Percentiles rank a stretch among this genome's conserved stretches.
These are phyloP conservation scores for Odontarrhena argentea DNA, from an alignment of 345 rosid species.

Conservation along the genomic window DNA sequence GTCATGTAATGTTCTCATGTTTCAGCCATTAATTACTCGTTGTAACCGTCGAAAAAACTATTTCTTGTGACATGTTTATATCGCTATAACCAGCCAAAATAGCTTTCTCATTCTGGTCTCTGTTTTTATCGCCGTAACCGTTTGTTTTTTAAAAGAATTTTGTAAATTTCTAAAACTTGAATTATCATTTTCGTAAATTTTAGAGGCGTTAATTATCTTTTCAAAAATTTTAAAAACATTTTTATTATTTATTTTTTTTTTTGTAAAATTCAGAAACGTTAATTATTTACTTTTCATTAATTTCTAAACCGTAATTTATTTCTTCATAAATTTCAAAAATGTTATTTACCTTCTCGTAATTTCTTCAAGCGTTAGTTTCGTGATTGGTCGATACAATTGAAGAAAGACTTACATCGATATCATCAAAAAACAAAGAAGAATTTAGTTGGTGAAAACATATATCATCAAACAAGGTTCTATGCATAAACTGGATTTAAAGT, in stretches of 20 bases:
- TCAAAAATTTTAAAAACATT: background rate
- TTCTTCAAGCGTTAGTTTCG: background rate
- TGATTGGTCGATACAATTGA: background rate
- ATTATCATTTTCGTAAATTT: background rate
- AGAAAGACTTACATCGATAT: background rate
- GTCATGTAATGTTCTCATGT: constrained; percentile 24
- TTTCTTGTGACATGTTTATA: background rate
- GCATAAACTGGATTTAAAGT: constrained; percentile 8
- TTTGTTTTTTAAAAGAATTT: background rate
- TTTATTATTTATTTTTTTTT: background rate
- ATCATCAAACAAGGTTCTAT: constrained; percentile 10
- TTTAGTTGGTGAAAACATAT: background rate
- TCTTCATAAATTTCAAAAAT: background rate
- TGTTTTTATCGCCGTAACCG: constrained; percentile 3
- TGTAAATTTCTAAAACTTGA: background rate
- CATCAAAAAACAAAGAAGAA: constrained; percentile 13
- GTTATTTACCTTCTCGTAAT: background rate
- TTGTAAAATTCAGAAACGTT: too few relatives aligned
- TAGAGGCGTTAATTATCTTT: background rate
- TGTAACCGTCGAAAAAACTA: constrained; percentile 13
- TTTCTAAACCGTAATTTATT: background rate
- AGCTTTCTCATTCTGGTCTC: background rate
- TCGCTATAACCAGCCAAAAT: background rate
- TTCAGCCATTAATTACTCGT: background rate
- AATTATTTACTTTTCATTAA: background rate